phyloP scores from a whole-genome alignment of 257 asterid species.

The Solanum chilense region DNA sequence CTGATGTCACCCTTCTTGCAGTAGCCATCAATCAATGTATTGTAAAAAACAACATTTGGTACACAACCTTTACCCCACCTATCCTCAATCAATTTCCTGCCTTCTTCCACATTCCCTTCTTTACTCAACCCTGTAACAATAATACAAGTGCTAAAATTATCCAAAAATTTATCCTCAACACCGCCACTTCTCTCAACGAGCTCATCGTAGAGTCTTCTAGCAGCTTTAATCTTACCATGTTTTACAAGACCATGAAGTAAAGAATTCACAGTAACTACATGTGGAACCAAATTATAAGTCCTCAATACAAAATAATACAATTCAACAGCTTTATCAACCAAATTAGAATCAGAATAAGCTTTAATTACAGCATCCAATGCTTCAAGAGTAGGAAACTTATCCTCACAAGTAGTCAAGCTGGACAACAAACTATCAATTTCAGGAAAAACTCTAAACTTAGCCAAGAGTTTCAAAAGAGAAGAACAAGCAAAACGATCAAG shows the following conservation, averaged over 20 bases:
- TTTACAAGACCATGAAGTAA: constrained; percentile 67
- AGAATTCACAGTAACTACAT: constrained; percentile 57
- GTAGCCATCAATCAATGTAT: constrained; percentile 74
- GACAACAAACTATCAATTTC: constrained; percentile 44
- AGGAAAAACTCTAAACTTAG: constrained; percentile 37
- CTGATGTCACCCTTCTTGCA: constrained; percentile 56
- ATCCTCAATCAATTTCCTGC: constrained; percentile 54
- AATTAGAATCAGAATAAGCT: constrained; percentile 44
- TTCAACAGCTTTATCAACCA: constrained; percentile 55
- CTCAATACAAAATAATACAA: constrained; percentile 38
- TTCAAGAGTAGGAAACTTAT: constrained; percentile 57
- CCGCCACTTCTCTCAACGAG: constrained; percentile 29
- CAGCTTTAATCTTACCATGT: constrained; percentile 38
- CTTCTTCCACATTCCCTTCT: constrained; percentile 68
- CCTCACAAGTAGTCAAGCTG: constrained; percentile 47
- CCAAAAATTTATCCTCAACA: constrained; percentile 26
- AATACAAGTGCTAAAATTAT: constrained; percentile 70
- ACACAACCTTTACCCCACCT: constrained; percentile 81
- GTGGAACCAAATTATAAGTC: constrained; percentile 30
- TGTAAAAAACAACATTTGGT: constrained; percentile 70
- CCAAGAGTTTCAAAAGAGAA: constrained; percentile 73
- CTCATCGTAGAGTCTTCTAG: constrained; percentile 45
- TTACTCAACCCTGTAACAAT: constrained; percentile 72
- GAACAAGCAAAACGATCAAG: constrained; percentile 73
- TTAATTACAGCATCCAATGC: constrained; percentile 45